Percentiles rank a stretch among this genome's conserved stretches.
Evolutionary conservation across 257 asterid species (phyloP).

Genomic region (Capsicum pubescens): DNA sequence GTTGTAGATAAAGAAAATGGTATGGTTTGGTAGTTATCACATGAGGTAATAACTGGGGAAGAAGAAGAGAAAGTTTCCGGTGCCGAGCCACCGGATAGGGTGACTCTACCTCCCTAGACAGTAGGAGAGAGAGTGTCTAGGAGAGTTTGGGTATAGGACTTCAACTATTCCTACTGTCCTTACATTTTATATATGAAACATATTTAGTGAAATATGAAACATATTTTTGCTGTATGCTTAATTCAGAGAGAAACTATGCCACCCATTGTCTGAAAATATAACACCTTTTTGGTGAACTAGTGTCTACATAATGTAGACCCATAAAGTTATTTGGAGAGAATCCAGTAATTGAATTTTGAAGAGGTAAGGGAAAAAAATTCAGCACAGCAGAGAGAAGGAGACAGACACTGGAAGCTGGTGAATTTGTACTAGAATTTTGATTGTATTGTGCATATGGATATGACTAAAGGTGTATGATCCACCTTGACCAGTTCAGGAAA

Average conservation of each 20-base stretch:
- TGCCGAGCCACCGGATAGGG: too few species aligned
- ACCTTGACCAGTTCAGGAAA: background rate
- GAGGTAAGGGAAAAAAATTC: background rate
- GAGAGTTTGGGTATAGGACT: too few species aligned
- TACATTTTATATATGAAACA: too few species aligned
- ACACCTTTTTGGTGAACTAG: background rate
- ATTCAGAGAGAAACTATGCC: background rate
- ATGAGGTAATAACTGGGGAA: too few species aligned
- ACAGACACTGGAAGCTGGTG: background rate
- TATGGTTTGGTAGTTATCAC: too few species aligned
- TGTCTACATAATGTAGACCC: background rate
- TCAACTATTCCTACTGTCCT: too few species aligned
- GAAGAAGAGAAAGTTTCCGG: too few species aligned
- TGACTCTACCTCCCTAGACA: too few species aligned
- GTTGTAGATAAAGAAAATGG: too few species aligned
- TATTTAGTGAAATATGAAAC: background rate
- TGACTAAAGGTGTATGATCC: background rate
- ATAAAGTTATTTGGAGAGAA: background rate
- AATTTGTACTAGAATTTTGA: background rate
- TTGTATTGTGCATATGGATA: background rate
- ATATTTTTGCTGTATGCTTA: background rate
- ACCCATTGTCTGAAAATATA: background rate
- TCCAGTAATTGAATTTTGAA: background rate
- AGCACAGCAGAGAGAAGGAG: background rate
- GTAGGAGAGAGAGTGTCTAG: too few species aligned